phyloP scores from a whole-genome alignment of 176 grass and related monocot species.

The Puccinellia tenuiflora region DNA sequence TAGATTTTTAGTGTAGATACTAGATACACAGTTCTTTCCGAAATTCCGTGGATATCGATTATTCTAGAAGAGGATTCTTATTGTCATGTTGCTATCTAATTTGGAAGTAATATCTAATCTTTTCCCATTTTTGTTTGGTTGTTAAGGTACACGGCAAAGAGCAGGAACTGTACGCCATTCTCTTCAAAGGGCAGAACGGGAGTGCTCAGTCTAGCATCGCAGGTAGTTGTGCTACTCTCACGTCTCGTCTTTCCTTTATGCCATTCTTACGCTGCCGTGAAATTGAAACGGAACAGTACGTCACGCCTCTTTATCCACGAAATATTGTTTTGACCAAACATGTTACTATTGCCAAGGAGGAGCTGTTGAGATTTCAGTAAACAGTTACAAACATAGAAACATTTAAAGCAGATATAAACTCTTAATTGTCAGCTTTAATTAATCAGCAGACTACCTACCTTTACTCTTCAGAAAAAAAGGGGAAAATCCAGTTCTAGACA shows the following conservation, averaged over 20 bases:
- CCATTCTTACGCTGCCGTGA: neutral
- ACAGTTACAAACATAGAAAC: neutral
- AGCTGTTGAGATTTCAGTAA: neutral
- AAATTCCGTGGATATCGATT: neutral
- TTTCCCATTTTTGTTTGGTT: neutral
- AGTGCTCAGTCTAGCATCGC: constrained; percentile 20
- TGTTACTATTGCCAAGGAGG: neutral
- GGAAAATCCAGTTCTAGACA: neutral
- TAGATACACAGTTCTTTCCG: neutral
- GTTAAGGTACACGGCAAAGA: constrained; percentile 40
- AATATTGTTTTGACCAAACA: neutral
- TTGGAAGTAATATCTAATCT: neutral
- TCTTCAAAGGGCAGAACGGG: constrained; percentile 45
- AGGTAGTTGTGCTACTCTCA: constrained; percentile 28
- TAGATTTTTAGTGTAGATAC: neutral
- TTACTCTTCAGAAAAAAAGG: neutral
- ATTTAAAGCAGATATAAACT: neutral
- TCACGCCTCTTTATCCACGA: neutral
- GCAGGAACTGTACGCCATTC: constrained; percentile 39
- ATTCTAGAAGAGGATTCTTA: neutral
- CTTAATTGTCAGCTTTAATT: neutral
- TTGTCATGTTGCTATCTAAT: neutral
- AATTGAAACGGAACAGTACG: neutral
- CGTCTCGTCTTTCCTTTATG: neutral
- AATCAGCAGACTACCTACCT: neutral